Conservation (phyloP, 75 land plant genomes). For the Cryptomeria japonica region DNA sequence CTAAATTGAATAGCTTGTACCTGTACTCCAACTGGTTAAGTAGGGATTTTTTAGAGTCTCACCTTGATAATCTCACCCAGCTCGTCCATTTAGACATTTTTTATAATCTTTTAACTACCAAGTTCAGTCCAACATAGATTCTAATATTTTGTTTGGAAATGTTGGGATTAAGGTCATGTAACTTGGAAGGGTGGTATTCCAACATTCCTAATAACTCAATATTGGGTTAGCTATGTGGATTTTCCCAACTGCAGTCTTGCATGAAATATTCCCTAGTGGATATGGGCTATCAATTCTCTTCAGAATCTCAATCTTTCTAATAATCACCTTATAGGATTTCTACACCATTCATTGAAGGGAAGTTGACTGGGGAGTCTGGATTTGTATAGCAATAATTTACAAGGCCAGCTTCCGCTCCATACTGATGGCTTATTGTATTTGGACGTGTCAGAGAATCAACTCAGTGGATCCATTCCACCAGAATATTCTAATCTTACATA, state of each 20-base stretch:
- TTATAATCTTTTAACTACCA: too few species aligned
- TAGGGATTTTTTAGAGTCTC: not conserved
- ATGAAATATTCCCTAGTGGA: not conserved
- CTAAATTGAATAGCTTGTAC: not conserved
- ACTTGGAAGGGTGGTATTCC: not conserved
- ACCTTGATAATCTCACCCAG: not conserved
- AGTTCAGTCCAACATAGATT: too few species aligned
- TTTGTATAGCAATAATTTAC: too few species aligned
- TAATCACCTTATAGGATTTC: too few species aligned
- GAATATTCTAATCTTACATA: too few species aligned
- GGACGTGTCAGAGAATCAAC: not conserved
- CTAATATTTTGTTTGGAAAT: not conserved
- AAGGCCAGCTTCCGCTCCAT: not conserved
- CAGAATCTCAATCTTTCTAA: too few species aligned
- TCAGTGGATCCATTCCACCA: not conserved
- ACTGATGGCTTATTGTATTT: not conserved
- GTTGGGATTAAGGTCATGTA: not conserved
- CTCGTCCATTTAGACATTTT: not conserved
- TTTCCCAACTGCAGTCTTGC: not conserved
- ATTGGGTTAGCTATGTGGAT: not conserved
- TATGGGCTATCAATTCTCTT: too few species aligned
- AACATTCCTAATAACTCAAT: not conserved
- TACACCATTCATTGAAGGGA: too few species aligned
- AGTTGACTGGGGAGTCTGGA: too few species aligned
- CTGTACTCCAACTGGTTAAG: conserved; percentile 4